phyloP scores from a whole-genome alignment of 768 basidiomycete genomes.

The Boletus subcaerulescens region DNA sequence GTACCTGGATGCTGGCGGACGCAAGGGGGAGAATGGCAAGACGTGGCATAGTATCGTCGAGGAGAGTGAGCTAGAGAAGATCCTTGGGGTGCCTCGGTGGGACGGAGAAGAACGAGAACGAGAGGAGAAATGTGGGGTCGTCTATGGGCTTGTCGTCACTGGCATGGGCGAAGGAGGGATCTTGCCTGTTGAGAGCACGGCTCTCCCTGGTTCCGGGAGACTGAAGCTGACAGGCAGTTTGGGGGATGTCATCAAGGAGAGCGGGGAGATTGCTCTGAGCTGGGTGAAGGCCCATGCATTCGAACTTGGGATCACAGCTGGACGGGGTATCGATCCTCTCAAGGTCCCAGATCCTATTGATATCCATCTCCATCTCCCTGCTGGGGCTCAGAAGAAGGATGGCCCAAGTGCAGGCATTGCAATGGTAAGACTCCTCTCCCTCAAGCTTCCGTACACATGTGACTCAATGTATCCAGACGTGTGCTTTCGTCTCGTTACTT shows the following conservation, averaged over 20 bases:
- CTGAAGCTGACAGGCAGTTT: slow-evolving; percentile 81
- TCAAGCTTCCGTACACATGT: background rate
- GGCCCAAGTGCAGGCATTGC: slow-evolving; percentile 90
- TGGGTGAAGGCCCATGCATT: slow-evolving; percentile 90
- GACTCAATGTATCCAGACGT: slow-evolving; percentile 44
- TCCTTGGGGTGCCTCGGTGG: slow-evolving; percentile 77
- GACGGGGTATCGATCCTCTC: slow-evolving; percentile 68
- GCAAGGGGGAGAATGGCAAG: slow-evolving; percentile 24
- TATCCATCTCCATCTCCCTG: slow-evolving; percentile 84
- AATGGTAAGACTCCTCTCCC: slow-evolving; percentile 50
- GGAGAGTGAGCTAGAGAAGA: slow-evolving; percentile 72
- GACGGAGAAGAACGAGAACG: slow-evolving; percentile 78
- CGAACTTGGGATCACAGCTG: slow-evolving; percentile 71
- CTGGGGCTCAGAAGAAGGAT: slow-evolving; percentile 91
- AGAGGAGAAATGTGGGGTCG: slow-evolving; percentile 71
- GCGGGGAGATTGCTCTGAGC: slow-evolving; percentile 83
- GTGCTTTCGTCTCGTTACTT: slow-evolving; percentile 83
- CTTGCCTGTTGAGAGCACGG: slow-evolving; percentile 79
- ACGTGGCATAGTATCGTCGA: slow-evolving; percentile 62
- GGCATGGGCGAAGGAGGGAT: slow-evolving; percentile 86
- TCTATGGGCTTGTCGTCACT: slow-evolving; percentile 86
- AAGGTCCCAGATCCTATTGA: slow-evolving; percentile 72
- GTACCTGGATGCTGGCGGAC: slow-evolving; percentile 35
- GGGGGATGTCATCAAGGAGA: slow-evolving; percentile 92
- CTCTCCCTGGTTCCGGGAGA: slow-evolving; percentile 70